Evolutionary conservation across 2,329 filamentous ascomycete genomes (phyloP), one percentile per base, ranked within the genome.

Genomic region (Fusarium annulatum): DNA sequence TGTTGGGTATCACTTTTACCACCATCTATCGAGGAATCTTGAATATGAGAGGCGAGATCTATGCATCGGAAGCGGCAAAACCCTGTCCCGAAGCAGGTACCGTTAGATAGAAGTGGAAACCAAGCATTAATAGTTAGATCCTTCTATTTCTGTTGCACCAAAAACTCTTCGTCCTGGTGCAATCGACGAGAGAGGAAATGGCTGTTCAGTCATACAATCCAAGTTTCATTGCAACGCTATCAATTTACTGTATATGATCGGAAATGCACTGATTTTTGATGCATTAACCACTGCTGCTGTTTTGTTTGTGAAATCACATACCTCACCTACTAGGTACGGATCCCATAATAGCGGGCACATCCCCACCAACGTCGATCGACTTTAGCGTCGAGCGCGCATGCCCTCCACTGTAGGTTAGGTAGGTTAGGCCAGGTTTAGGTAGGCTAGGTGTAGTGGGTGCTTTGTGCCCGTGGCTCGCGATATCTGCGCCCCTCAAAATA

Each of bases 21-120:
- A 41, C 45, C 33, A 55, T 63, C 57, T 42, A 41, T n/a, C 21
- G 14, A 41, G 21, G 21, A 42, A 58, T 64, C 53, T 42, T 41
- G 19, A 19, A 36, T 16, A 39, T 65, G 33, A 57, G n/a, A 30
- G 36, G 36, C 28, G 51, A 59, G 61, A 65, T 59, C 28, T 33
- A 30, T 49, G 34, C 19, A 39, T 30, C 75, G 76, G 76, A 64
- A 53, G 41, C 77, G 78, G 77, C 60, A 61, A 75, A 78, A 79
- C 76, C 55, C 52, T 64, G 52, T 34, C 52, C 78, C 77, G 78
- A 72, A 36, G 42, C 49, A 64, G 45, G 55, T 74, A 67, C 73
- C 52, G 39, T 21, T 38, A 49, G 58, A 58, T 34, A 26, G 28
- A 58, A 39, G 43, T 66, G 64, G 51, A 30, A 41, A 49, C 39